Evolutionary conservation across 2,329 filamentous ascomycete genomes (phyloP).

Genomic region (Hypocrella siamensis): DNA sequence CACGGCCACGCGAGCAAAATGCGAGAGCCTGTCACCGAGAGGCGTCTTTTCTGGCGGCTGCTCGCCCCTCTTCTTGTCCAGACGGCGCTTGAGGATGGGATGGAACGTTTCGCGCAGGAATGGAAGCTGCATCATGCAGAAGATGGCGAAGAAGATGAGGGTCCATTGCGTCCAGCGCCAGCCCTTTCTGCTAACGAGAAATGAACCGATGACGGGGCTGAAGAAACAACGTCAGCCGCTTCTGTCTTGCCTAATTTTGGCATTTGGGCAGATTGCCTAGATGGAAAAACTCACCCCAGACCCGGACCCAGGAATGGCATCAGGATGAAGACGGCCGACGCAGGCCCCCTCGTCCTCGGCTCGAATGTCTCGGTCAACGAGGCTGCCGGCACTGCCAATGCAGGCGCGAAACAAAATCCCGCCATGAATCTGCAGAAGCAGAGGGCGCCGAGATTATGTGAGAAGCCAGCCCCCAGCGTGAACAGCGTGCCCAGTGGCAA

Average conservation of each 20-base stretch:
- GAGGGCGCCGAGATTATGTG: constrained; percentile 31
- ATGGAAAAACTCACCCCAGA: constrained; percentile 22
- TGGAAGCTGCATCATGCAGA: constrained; percentile 18
- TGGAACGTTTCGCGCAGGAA: constrained; percentile 41
- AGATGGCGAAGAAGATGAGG: constrained; percentile 27
- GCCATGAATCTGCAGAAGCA: constrained; percentile 40
- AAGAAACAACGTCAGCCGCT: not conserved
- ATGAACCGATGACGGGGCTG: constrained; percentile 32
- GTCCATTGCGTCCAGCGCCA: constrained; percentile 41
- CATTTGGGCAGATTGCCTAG: not conserved
- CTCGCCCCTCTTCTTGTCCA: constrained; percentile 19
- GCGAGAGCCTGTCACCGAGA: constrained; percentile 9
- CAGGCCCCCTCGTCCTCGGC: constrained; percentile 23
- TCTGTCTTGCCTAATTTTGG: not conserved
- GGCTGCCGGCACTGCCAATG: constrained; percentile 31
- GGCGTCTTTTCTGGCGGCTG: constrained; percentile 10
- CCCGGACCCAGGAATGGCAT: constrained; percentile 38
- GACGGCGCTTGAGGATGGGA: constrained; percentile 26
- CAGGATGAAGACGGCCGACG: constrained; percentile 29
- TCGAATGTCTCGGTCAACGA: constrained; percentile 32
- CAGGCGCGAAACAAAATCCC: constrained; percentile 33
- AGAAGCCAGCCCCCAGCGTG: constrained; percentile 36
- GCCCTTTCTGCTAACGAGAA: constrained; percentile 24
- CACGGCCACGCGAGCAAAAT: constrained; percentile 26
- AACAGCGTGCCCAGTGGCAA: constrained; percentile 36